A percentile compares a stretch with the other conserved stretches of the same genome.
phyloP scores from a whole-genome alignment of 305 asterid species.

The Solanum hybrid region DNA sequence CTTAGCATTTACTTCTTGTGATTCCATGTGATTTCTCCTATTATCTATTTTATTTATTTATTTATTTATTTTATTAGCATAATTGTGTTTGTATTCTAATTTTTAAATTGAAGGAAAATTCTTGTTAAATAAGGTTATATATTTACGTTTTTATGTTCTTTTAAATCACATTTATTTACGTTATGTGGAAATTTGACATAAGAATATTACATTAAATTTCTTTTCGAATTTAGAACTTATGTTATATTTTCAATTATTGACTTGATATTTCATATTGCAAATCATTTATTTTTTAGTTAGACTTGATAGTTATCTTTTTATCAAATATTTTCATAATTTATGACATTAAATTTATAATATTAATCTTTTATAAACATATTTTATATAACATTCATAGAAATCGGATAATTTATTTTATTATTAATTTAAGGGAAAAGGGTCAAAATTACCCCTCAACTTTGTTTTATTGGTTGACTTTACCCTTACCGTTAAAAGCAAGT shows the following conservation, averaged over 20 bases:
- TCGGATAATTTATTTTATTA: no score
- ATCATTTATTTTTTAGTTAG: background rate
- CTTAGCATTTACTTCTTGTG: no score
- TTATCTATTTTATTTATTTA: background rate
- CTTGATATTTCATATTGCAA: background rate
- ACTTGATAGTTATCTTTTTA: no score
- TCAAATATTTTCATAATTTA: background rate
- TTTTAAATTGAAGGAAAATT: background rate
- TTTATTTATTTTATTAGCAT: background rate
- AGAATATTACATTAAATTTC: background rate
- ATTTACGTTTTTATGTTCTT: no score
- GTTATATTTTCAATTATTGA: background rate
- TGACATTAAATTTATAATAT: background rate
- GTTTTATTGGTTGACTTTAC: no score
- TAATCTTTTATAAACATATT: background rate
- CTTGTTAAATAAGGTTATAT: background rate
- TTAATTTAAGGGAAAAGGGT: no score
- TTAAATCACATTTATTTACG: no score
- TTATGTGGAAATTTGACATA: background rate
- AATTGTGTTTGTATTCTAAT: no score
- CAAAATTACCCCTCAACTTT: no score
- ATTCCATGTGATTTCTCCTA: background rate
- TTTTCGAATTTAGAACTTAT: background rate
- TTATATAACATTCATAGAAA: background rate
- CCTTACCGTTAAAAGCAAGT: no score